phyloP scores from a whole-genome alignment of 1,139 yeast genomes.

The Hansenula anomala region DNA sequence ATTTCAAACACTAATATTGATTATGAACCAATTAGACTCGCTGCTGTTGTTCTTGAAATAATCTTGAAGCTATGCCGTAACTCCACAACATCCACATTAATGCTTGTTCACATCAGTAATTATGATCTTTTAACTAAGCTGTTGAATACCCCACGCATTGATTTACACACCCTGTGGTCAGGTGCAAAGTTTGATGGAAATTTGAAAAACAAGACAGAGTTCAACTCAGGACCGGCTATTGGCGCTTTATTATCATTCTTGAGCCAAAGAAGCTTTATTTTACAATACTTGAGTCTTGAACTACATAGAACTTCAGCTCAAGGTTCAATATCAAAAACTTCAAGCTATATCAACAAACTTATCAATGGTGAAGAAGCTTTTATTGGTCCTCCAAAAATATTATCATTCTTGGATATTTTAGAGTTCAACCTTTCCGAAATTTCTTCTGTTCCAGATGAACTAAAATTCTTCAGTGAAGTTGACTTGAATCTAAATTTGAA shows the following conservation, averaged over 20 bases:
- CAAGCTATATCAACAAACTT: conserved; percentile 48
- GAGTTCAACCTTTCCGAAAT: conserved; percentile 40
- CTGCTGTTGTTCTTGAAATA: conserved; percentile 55
- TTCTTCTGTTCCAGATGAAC: conserved; percentile 25
- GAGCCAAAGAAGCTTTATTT: conserved; percentile 52
- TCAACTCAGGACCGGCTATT: conserved; percentile 33
- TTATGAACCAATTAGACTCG: conserved; percentile 50
- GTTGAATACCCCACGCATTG: conserved; percentile 47
- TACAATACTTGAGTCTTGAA: conserved; percentile 70
- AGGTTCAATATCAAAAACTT: conserved; percentile 51
- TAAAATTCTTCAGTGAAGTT: conserved; percentile 30
- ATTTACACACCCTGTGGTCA: conserved; percentile 45
- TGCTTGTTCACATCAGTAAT: conserved; percentile 49
- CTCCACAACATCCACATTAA: conserved; percentile 45
- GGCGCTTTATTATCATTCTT: conserved; percentile 60
- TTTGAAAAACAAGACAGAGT: conserved; percentile 33
- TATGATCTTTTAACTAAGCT: conserved; percentile 47
- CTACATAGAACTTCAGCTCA: conserved; percentile 52
- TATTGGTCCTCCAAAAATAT: conserved; percentile 51
- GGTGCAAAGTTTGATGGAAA: conserved; percentile 40
- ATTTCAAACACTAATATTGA: conserved; percentile 41
- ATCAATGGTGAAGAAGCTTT: conserved; percentile 32
- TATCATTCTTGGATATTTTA: conserved; percentile 65
- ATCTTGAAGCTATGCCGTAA: conserved; percentile 55
- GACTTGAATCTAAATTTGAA: conserved; percentile 29